Conservation (phyloP, 1,139 yeast genomes). For the Yamadazyma siamensis region DNA sequence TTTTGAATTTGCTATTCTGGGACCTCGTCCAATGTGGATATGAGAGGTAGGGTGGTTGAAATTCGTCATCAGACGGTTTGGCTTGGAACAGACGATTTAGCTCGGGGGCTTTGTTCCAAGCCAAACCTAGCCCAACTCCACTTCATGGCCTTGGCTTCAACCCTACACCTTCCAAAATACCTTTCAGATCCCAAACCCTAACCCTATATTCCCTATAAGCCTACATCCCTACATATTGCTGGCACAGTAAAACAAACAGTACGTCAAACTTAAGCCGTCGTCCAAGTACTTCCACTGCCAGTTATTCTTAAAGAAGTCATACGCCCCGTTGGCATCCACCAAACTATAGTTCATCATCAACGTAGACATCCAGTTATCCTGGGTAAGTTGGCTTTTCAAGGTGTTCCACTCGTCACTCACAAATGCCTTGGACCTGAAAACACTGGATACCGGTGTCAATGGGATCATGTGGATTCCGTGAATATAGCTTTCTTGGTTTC, state of each 20-base stretch:
- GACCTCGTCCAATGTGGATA: too few relatives aligned
- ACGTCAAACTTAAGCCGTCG: conserved; percentile 21
- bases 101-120: too few relatives aligned
- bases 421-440: conserved; percentile 62
- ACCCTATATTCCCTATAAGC: too few relatives aligned
- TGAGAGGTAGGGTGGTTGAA: too few relatives aligned
- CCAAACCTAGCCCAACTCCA: too few relatives aligned
- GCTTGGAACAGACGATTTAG: too few relatives aligned
- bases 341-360: conserved; percentile 20
- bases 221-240: conserved; percentile 13
- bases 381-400: conserved; percentile 16
- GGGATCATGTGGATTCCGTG: conserved; percentile 94
- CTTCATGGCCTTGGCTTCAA: too few relatives aligned
- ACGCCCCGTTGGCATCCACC: conserved; percentile 18
- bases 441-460: conserved; percentile 85
- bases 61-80: too few relatives aligned
- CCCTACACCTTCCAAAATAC: too few relatives aligned
- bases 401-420: conserved; percentile 81
- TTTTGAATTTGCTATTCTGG: too few relatives aligned
- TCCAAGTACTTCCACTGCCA: conserved; percentile 14
- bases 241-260: conserved; percentile 22
- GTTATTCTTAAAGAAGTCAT: conserved; percentile 14
- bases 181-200: too few relatives aligned
- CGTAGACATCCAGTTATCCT: conserved; percentile 22
- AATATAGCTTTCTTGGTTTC: conserved; percentile 64